Conservation (phyloP, 2,329 filamentous ascomycete genomes). For the Pseudovirgaria hyperparasitica region DNA sequence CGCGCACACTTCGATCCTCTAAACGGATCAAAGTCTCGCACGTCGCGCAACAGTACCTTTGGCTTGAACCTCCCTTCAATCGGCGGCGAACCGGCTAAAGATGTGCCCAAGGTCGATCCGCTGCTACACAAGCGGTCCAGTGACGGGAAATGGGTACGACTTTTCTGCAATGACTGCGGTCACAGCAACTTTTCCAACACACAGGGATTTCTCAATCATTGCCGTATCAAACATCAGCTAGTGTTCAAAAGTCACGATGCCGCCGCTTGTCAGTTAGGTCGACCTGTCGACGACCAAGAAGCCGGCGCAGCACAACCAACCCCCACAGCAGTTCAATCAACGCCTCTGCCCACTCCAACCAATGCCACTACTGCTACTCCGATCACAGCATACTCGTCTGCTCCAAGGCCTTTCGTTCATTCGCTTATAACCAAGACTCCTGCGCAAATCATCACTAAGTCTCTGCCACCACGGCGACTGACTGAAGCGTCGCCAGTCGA, state of each 20-base stretch:
- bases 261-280: slow-evolving; percentile 76
- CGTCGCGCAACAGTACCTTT: slow-evolving; percentile 45
- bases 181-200: slow-evolving; percentile 90
- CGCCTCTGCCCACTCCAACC: slow-evolving; percentile 18
- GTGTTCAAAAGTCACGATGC: slow-evolving; percentile 95
- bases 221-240: slow-evolving; percentile 84
- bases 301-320: slow-evolving; percentile 8
- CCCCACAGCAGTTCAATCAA: slow-evolving; percentile 5
- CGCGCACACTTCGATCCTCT: slow-evolving; percentile 53
- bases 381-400: slow-evolving; percentile 17
- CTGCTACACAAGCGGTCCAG: slow-evolving; percentile 71
- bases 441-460: slow-evolving; percentile 2
- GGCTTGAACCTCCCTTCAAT: slow-evolving; percentile 28
- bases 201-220: slow-evolving; percentile 99
- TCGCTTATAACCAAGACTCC: slow-evolving; percentile 13
- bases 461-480: slow-evolving; percentile 4
- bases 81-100: slow-evolving; percentile 28
- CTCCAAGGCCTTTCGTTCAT: slow-evolving; percentile 19
- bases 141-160: slow-evolving; percentile 76
- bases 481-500: slow-evolving; percentile 1
- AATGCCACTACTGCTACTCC: slow-evolving; percentile 12
- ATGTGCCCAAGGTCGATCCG: slow-evolving; percentile 60
- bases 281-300: slow-evolving; percentile 62
- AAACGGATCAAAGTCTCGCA: slow-evolving; percentile 40
- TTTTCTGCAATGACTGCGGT: slow-evolving; percentile 77